phyloP scores from a whole-genome alignment of 1,284 basidiomycete genomes.

The Thecaphora thlaspeos region DNA sequence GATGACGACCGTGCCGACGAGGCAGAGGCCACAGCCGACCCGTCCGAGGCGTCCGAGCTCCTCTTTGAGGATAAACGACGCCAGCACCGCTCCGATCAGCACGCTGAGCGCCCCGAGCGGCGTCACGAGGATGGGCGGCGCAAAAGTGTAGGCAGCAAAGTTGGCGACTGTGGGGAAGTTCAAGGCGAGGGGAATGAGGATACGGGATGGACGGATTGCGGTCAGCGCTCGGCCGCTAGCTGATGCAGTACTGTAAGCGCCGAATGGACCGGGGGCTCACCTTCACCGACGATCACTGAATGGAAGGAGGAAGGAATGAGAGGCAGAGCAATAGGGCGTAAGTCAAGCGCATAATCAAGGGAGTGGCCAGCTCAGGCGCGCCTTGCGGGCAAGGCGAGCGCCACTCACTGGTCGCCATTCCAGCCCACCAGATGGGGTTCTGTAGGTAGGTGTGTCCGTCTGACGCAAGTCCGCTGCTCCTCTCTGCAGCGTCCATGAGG shows the following conservation, averaged over 20 bases:
- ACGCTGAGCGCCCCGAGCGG: slow-evolving; percentile 93
- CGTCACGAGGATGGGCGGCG: slow-evolving; percentile 94
- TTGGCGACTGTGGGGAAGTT: slow-evolving; percentile 88
- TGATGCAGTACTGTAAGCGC: too few species aligned
- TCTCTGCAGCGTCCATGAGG: slow-evolving; percentile 54
- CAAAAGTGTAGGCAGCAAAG: slow-evolving; percentile 97
- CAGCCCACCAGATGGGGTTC: slow-evolving; percentile 98
- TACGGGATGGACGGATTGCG: too few species aligned
- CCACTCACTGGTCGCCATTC: slow-evolving; percentile 81
- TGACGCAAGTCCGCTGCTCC: slow-evolving; percentile 49
- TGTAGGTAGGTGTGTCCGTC: slow-evolving; percentile 68
- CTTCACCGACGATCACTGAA: slow-evolving; percentile 54
- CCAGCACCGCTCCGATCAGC: slow-evolving; percentile 75
- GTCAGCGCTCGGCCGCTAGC: too few species aligned
- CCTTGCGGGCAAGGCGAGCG: slow-evolving; percentile 35
- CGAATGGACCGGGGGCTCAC: too few species aligned
- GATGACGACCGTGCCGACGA: slow-evolving; percentile 88
- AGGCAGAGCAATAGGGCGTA: too few species aligned
- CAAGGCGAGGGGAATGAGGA: too few species aligned
- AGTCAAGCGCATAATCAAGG: too few species aligned
- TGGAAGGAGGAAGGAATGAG: not conserved
- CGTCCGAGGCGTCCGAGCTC: slow-evolving; percentile 89
- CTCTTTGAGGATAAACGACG: slow-evolving; percentile 89
- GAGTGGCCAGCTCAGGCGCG: too few species aligned
- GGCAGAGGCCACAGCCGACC: slow-evolving; percentile 85